These are phyloP conservation scores for Tulasnella sp. DNA, from an alignment of 768 basidiomycete species.

Conservation along the genomic window DNA sequence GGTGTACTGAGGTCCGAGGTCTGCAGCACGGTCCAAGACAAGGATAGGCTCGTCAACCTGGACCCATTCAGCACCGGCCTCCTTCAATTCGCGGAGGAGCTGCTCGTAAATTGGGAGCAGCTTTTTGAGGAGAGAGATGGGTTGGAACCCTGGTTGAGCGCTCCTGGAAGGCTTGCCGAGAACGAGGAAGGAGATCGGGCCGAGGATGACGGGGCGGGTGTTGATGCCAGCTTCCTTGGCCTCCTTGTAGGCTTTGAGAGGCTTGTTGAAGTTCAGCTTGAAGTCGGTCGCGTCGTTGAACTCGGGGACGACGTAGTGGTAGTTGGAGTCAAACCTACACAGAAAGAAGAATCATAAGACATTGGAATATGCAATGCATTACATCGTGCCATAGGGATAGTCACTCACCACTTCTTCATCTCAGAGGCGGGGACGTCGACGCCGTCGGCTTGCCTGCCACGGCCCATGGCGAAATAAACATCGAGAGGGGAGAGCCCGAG, in stretches of 20 bases:
- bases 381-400: neutral
- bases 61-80: conserved; percentile 87
- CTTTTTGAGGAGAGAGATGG: conserved; percentile 81
- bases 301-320: conserved; percentile 97
- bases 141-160: conserved; percentile 74
- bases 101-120: conserved; percentile 88
- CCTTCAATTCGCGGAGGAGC: conserved; percentile 82
- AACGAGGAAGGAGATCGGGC: conserved; percentile 89
- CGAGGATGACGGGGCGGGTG: conserved; percentile 93
- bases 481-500: conserved; percentile 83
- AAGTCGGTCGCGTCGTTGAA: conserved; percentile 84
- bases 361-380: neutral
- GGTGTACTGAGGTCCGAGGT: conserved; percentile 70
- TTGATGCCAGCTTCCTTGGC: conserved; percentile 80
- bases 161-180: conserved; percentile 89
- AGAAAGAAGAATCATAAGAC: neutral
- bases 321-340: conserved; percentile 93
- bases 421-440: conserved; percentile 96
- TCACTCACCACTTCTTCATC: conserved; percentile 97
- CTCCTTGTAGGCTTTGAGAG: conserved; percentile 88
- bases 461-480: conserved; percentile 98
- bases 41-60: conserved; percentile 97
- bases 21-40: conserved; percentile 76
- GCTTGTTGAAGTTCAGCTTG: conserved; percentile 94
- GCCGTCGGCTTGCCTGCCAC: conserved; percentile 87